These are phyloP conservation scores for Penicillium roqueforti DNA, from an alignment of 495 filamentous ascomycete species.

Conservation along the genomic window DNA sequence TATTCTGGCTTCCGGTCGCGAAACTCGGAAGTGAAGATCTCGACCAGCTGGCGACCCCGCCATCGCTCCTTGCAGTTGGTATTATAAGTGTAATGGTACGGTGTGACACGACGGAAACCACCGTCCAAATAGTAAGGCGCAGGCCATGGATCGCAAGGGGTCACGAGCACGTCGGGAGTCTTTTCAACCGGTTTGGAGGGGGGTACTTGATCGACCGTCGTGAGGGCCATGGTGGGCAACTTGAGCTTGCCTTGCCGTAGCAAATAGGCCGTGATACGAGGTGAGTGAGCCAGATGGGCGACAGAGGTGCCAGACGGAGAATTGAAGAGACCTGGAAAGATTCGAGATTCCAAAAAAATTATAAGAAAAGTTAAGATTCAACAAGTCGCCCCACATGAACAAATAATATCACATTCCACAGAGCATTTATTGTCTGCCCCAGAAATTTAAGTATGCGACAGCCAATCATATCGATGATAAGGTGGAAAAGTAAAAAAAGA, in stretches of 20 bases:
- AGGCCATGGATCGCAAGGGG: constrained; percentile 64
- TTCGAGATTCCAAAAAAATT: too few relatives aligned
- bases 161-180: constrained; percentile 53
- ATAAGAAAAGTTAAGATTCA: too few relatives aligned
- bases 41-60: constrained; percentile 68
- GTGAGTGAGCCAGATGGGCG: constrained; percentile 54
- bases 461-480: too few relatives aligned
- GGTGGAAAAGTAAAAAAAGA: background rate
- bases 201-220: constrained; percentile 40
- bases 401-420: too few relatives aligned
- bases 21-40: constrained; percentile 82
- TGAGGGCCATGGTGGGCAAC: constrained; percentile 53
- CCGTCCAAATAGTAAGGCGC: constrained; percentile 71
- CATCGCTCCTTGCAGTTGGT: constrained; percentile 89
- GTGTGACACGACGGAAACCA: constrained; percentile 74
- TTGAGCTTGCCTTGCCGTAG: constrained; percentile 49
- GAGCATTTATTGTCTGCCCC: too few relatives aligned
- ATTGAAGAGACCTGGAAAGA: too few relatives aligned
- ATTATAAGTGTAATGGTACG: constrained; percentile 93
- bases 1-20: constrained; percentile 74
- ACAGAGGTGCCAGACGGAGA: background rate
- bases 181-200: constrained; percentile 32
- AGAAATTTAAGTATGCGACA: too few relatives aligned
- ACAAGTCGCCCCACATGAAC: too few relatives aligned
- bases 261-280: constrained; percentile 55